A percentile compares a stretch with the other conserved stretches of the same genome.
phyloP scores from a whole-genome alignment of 306 rosid genomes.

The Vigna hirtella region DNA sequence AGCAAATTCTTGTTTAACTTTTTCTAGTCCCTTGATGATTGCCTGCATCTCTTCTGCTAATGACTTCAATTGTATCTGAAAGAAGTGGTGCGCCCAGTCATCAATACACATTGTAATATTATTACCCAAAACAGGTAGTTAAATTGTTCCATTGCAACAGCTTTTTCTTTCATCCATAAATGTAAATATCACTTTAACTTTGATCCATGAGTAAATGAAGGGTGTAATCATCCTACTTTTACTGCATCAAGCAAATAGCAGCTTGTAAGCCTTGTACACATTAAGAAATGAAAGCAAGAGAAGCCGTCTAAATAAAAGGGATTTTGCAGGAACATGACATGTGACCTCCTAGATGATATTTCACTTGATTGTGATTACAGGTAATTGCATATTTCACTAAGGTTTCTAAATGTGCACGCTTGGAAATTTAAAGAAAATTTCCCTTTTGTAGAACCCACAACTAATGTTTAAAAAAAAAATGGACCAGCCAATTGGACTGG shows the following conservation, averaged over 20 bases:
- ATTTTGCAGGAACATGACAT: slow-evolving; percentile 20
- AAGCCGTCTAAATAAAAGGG: slow-evolving; percentile 5
- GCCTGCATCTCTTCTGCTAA: slow-evolving; percentile 99
- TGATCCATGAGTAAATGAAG: slow-evolving; percentile 12
- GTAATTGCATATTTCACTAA: slow-evolving; percentile 20
- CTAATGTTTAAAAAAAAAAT: too few relatives aligned
- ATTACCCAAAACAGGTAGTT: slow-evolving; percentile 27
- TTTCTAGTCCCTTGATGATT: slow-evolving; percentile 85
- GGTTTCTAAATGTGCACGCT: slow-evolving; percentile 22
- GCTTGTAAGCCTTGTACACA: not conserved
- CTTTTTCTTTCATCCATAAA: slow-evolving; percentile 37
- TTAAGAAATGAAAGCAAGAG: slow-evolving; percentile 8
- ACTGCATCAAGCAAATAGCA: slow-evolving; percentile 13
- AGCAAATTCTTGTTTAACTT: slow-evolving; percentile 86
- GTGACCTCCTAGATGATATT: slow-evolving; percentile 26
- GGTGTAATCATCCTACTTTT: slow-evolving; percentile 13
- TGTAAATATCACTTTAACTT: slow-evolving; percentile 37
- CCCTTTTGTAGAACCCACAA: not conserved
- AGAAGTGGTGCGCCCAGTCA: slow-evolving; percentile 43
- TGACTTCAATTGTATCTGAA: slow-evolving; percentile 98
- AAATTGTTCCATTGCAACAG: slow-evolving; percentile 30
- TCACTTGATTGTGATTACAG: slow-evolving; percentile 27
- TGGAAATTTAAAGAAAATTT: not conserved
- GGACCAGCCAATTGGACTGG: too few relatives aligned
- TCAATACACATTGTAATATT: slow-evolving; percentile 20